phyloP scores from a whole-genome alignment of 257 asterid species.

The Nicotiana sylvestris region DNA sequence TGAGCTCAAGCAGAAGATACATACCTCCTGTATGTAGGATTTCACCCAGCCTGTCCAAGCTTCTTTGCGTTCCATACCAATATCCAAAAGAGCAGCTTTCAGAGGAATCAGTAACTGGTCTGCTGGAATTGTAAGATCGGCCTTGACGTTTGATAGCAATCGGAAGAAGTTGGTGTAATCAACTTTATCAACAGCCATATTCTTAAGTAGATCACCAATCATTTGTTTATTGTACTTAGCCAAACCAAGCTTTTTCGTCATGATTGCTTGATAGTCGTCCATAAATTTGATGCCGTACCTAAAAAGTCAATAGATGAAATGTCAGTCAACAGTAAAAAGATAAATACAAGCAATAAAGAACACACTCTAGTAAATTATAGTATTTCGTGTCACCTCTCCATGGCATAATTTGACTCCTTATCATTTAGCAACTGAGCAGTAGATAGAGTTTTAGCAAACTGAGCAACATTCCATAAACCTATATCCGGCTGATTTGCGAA shows the following conservation, averaged over 20 bases:
- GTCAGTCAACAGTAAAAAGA: conserved; percentile 6
- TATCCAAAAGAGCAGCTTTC: conserved; percentile 88
- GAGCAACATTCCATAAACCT: conserved; percentile 93
- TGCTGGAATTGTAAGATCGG: conserved; percentile 55
- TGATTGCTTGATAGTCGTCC: conserved; percentile 92
- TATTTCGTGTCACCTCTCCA: conserved; percentile 62
- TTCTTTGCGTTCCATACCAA: conserved; percentile 90
- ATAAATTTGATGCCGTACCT: conserved; percentile 92
- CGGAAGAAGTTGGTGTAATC: conserved; percentile 98
- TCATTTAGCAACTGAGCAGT: conserved; percentile 73
- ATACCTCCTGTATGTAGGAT: conserved; percentile 81
- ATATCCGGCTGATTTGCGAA: conserved; percentile 98
- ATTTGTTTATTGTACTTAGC: conserved; percentile 82
- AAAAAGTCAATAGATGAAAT: neutral
- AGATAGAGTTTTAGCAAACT: conserved; percentile 64
- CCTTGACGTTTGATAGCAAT: conserved; percentile 78
- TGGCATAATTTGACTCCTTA: conserved; percentile 74
- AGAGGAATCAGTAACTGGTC: conserved; percentile 71
- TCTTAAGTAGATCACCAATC: conserved; percentile 83
- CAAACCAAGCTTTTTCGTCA: conserved; percentile 91
- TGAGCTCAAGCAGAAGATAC: neutral
- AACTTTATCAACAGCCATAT: conserved; percentile 95
- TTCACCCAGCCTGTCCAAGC: conserved; percentile 95
- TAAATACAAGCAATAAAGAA: neutral
- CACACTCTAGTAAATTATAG: neutral